Conservation (phyloP, 257 asterid genomes). For the Anisodus tanguticus region DNA sequence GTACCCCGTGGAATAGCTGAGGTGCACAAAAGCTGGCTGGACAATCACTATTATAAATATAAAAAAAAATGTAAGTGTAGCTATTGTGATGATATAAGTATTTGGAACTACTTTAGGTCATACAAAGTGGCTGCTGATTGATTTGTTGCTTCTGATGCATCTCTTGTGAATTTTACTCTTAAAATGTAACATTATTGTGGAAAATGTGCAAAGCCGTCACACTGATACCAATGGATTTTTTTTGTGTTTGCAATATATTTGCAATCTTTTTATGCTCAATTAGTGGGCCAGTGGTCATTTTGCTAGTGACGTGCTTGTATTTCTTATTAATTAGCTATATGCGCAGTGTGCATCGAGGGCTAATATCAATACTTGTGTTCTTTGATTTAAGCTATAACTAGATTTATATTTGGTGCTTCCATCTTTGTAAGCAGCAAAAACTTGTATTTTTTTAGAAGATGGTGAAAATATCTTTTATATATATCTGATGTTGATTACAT, state of each 20-base stretch:
- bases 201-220: constrained; percentile 22
- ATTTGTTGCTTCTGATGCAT: not conserved
- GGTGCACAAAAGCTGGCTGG: not conserved
- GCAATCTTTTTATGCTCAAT: not conserved
- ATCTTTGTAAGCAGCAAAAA: not conserved
- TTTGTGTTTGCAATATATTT: not conserved
- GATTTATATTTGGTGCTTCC: not conserved
- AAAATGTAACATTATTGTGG: not conserved
- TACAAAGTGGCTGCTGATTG: constrained; percentile 1
- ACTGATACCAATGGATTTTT: not conserved
- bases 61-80: not conserved
- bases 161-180: not conserved
- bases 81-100: not conserved
- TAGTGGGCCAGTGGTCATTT: not conserved
- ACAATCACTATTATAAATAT: not conserved
- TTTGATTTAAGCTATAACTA: not conserved
- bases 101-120: not conserved
- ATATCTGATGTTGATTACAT: not conserved
- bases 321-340: not conserved
- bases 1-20: not conserved
- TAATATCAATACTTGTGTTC: not conserved
- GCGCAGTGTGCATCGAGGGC: not conserved
- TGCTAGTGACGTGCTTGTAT: not conserved
- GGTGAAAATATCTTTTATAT: not conserved
- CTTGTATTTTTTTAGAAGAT: not conserved